These are phyloP conservation scores for Hanseniaspora clermontiae DNA, from an alignment of 805 yeast genomes.

Conservation along the genomic window DNA sequence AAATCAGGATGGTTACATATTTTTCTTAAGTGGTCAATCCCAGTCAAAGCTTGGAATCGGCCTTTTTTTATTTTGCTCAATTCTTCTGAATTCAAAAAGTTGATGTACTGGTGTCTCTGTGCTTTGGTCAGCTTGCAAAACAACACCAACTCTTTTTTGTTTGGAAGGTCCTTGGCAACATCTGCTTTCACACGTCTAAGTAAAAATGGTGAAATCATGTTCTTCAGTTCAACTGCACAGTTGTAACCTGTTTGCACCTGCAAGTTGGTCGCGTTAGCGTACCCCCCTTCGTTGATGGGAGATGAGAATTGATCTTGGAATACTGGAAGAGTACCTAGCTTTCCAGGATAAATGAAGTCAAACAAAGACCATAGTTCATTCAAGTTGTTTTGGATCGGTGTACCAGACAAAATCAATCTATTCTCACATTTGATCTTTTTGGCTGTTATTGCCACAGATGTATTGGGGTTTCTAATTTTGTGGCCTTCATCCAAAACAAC, in stretches of 20 bases:
- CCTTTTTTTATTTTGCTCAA: slow-evolving; percentile 60
- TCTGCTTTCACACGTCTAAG: slow-evolving; percentile 79
- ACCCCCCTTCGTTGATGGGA: slow-evolving; percentile 95
- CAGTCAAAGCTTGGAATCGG: slow-evolving; percentile 67
- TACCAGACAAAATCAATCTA: slow-evolving; percentile 81
- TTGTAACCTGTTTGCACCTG: slow-evolving; percentile 94
- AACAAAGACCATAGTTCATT: slow-evolving; percentile 89
- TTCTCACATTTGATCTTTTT: slow-evolving; percentile 76
- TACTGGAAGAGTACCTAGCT: slow-evolving; percentile 87
- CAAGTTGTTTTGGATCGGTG: slow-evolving; percentile 90
- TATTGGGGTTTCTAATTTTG: slow-evolving; percentile 87
- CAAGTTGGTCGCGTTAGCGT: slow-evolving; percentile 89
- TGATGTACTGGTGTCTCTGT: slow-evolving; percentile 63
- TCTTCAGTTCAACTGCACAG: slow-evolving; percentile 84
- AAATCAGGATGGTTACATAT: slow-evolving; percentile 95
- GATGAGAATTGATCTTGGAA: slow-evolving; percentile 84
- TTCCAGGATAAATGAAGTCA: slow-evolving; percentile 90
- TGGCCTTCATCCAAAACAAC: slow-evolving; percentile 93
- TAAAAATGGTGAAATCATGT: slow-evolving; percentile 79
- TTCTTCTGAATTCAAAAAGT: slow-evolving; percentile 66
- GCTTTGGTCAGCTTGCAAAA: slow-evolving; percentile 73
- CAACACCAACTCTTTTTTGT: slow-evolving; percentile 84
- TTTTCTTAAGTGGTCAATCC: slow-evolving; percentile 80
- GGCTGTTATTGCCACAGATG: slow-evolving; percentile 72
- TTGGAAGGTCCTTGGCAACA: slow-evolving; percentile 88